Percentiles rank a stretch among this genome's conserved stretches.
Evolutionary conservation across 2,329 filamentous ascomycete genomes (phyloP).

Genomic region (Aspergillus sp.): DNA sequence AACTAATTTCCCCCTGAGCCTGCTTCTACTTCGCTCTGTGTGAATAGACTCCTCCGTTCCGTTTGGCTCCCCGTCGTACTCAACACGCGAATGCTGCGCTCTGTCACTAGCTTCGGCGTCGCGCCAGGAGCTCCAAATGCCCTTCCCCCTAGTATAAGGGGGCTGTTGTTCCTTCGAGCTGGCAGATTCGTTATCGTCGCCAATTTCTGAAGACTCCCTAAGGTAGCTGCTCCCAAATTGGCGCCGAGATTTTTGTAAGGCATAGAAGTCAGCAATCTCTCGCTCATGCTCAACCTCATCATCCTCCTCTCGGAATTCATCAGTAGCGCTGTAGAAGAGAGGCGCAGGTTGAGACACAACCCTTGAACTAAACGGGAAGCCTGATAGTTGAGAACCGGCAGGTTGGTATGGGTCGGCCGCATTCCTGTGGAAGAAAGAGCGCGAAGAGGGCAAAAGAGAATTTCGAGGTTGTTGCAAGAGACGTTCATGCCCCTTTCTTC

Average conservation of each 20-base stretch:
- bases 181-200: constrained; percentile 63
- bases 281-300: constrained; percentile 88
- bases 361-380: constrained; percentile 78
- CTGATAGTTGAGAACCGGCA: constrained; percentile 68
- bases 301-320: constrained; percentile 89
- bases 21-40: constrained; percentile 48
- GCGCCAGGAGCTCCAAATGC: constrained; percentile 61
- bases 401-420: constrained; percentile 78
- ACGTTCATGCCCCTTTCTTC: constrained; percentile 52
- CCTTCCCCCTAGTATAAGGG: constrained; percentile 47
- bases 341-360: constrained; percentile 78
- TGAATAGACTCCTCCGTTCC: constrained; percentile 36
- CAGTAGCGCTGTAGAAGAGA: constrained; percentile 88
- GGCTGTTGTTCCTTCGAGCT: constrained; percentile 49
- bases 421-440: constrained; percentile 54
- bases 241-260: constrained; percentile 82
- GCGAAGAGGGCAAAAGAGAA: constrained; percentile 52
- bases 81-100: constrained; percentile 41
- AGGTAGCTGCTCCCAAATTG: constrained; percentile 83
- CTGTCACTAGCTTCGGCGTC: constrained; percentile 48
- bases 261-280: constrained; percentile 92
- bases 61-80: constrained; percentile 37
- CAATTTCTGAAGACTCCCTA: constrained; percentile 81
- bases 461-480: constrained; percentile 48
- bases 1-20: constrained; percentile 70